These are phyloP conservation scores for Amanita rimosa DNA, from an alignment of 768 basidiomycete species.

Conservation along the genomic window DNA sequence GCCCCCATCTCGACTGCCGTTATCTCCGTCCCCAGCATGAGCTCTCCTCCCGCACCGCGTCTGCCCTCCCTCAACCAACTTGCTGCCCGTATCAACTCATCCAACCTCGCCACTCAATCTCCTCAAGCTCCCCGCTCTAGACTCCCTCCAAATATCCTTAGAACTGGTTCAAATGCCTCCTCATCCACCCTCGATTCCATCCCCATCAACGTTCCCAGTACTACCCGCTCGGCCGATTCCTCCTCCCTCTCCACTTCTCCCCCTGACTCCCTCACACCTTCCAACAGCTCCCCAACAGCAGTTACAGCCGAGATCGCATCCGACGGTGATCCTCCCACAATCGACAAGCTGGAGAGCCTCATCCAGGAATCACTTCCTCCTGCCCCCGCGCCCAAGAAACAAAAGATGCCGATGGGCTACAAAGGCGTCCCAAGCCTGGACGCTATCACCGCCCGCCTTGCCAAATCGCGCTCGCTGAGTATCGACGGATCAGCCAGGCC, in stretches of 20 bases:
- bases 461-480: conserved; percentile 56
- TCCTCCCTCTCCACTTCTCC: conserved; percentile 35
- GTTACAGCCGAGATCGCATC: neutral
- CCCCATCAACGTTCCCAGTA: conserved; percentile 50
- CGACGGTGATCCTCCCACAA: conserved; percentile 41
- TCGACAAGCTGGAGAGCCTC: conserved; percentile 54
- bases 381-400: conserved; percentile 9
- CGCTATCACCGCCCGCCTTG: conserved; percentile 72
- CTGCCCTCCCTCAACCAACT: conserved; percentile 74
- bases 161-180: conserved; percentile 44
- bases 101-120: conserved; percentile 17
- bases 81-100: conserved; percentile 58
- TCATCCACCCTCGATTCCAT: conserved; percentile 53
- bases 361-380: conserved; percentile 31
- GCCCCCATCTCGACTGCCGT: too few species aligned
- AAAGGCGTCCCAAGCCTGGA: conserved; percentile 85
- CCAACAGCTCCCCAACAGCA: conserved; percentile 9
- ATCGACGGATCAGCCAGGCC: conserved; percentile 57
- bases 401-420: conserved; percentile 44
- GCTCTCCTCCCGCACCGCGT: conserved; percentile 16
- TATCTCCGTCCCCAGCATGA: too few species aligned
- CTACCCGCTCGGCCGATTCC: conserved; percentile 59
- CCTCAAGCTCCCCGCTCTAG: conserved; percentile 45
- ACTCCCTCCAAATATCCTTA: conserved; percentile 60
- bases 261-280: conserved; percentile 30